Evolutionary conservation across 2,329 filamentous ascomycete genomes (phyloP), one percentile per base, ranked within the genome.

Genomic region (Immersiporthe knoxdaviesiana): DNA sequence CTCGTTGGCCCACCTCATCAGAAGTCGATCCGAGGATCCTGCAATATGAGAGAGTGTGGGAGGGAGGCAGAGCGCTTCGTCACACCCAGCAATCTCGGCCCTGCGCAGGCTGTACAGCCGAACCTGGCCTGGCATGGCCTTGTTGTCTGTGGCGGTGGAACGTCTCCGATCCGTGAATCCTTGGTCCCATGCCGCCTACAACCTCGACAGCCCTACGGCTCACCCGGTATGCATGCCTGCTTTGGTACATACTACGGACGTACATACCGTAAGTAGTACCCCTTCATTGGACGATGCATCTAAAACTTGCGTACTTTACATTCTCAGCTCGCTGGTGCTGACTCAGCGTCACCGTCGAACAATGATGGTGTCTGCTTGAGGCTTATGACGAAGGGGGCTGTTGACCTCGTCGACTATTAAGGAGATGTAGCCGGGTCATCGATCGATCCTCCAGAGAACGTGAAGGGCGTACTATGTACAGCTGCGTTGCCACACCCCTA

Each of bases 61-160:
- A n/a, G n/a, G n/a, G n/a, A n/a, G n/a, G n/a, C n/a, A 10, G 60
- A 62, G 27, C 41, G 18, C 35, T 21, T 24, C 39, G 60, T 63
- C 60, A 63, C 41, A 44, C 27, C 41, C 39, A 63, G 39, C 60
- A 63, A 63, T 63, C 60, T 47, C 41, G 39, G 60, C n/a, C 39
- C 56, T 59, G 30, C 2, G 30, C 12, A 37, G 30, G 14, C 52
- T 54, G 52, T 54, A 24, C 24, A 30, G 14, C 52, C 52, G 52
- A 30, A 27, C 24, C 24, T 54, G 24, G 6, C 52, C 52, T 16
- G 10, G n/a, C n/a, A 27, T 37, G 32, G 14, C 39, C 59, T n/a
- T 41, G 59, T 11, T 10, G 60, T 16, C 11, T 18, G 60, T 27
- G 21, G 60, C 60, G 60, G 24, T 63, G 37, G 39, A 35, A 47